phyloP scores from a whole-genome alignment of 257 asterid species.

The Mentha longifolia region DNA sequence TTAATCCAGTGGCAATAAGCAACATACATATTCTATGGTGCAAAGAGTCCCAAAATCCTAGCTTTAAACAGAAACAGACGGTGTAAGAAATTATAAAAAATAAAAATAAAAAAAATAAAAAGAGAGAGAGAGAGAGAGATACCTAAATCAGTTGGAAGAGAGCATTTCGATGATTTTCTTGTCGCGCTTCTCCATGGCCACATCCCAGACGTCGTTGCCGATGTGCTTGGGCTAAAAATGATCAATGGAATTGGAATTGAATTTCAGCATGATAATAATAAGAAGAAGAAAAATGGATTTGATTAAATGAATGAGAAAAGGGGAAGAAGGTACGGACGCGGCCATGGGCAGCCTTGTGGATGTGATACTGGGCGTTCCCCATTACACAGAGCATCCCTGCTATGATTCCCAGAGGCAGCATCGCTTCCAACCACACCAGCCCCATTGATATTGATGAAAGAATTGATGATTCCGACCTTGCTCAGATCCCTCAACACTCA shows the following conservation, averaged over 20 bases:
- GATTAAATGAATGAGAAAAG: neutral
- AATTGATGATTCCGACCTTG: neutral
- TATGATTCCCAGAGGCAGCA: constrained; percentile 83
- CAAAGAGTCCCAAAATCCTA: no score
- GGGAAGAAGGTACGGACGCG: constrained; percentile 52
- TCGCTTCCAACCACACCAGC: constrained; percentile 60
- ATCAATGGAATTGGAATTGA: no score
- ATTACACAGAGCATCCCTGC: constrained; percentile 93
- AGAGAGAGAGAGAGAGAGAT: no score
- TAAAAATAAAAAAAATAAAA: no score
- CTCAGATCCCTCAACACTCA: constrained; percentile 8
- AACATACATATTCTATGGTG: no score
- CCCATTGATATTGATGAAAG: constrained; percentile 2
- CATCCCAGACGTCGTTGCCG: constrained; percentile 88
- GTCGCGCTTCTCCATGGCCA: constrained; percentile 87
- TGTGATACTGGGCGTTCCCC: constrained; percentile 88
- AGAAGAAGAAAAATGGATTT: no score
- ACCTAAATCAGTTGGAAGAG: constrained; percentile 47
- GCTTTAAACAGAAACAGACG: neutral
- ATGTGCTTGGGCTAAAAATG: constrained; percentile 77
- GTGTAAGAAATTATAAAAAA: constrained; percentile 4
- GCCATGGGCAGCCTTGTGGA: constrained; percentile 95
- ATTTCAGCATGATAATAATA: no score
- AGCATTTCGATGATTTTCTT: constrained; percentile 78
- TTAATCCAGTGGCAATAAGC: no score